These are phyloP conservation scores for Citropsis articulata DNA, from an alignment of 345 rosid genomes.

Conservation along the genomic window DNA sequence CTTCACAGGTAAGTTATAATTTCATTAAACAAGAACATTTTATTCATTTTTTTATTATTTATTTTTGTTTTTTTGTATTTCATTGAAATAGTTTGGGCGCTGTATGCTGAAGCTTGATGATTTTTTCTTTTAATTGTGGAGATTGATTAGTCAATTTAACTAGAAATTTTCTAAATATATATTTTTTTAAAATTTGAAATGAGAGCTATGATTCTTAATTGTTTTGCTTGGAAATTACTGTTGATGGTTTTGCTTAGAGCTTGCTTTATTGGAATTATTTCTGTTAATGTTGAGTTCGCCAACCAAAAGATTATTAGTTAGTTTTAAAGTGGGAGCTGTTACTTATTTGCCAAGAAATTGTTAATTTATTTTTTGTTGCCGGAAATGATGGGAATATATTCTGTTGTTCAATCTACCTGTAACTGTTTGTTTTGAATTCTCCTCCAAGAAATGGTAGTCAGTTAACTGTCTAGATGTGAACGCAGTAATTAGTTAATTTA, in stretches of 20 bases:
- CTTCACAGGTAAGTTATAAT: neutral
- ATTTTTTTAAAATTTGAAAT: too few species aligned
- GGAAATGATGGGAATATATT: neutral
- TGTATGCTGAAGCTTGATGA: neutral
- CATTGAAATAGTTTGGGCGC: neutral
- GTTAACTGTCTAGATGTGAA: neutral
- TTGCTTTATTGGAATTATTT: neutral
- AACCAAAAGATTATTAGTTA: neutral
- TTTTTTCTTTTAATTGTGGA: neutral
- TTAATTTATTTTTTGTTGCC: neutral
- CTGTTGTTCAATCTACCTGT: neutral
- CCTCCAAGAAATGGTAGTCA: neutral
- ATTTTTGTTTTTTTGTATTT: neutral
- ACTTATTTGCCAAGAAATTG: neutral
- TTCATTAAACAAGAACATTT: too few species aligned
- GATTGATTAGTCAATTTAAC: neutral
- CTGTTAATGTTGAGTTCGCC: neutral
- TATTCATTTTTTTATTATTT: neutral
- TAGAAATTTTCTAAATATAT: too few species aligned
- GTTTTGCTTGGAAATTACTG: neutral
- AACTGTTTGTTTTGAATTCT: neutral
- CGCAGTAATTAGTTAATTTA: neutral
- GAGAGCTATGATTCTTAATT: neutral
- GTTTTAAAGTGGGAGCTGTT: neutral
- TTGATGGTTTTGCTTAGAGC: neutral